These are phyloP conservation scores for Metschnikowia colocasiae DNA, from an alignment of 805 yeast genomes.

Conservation along the genomic window DNA sequence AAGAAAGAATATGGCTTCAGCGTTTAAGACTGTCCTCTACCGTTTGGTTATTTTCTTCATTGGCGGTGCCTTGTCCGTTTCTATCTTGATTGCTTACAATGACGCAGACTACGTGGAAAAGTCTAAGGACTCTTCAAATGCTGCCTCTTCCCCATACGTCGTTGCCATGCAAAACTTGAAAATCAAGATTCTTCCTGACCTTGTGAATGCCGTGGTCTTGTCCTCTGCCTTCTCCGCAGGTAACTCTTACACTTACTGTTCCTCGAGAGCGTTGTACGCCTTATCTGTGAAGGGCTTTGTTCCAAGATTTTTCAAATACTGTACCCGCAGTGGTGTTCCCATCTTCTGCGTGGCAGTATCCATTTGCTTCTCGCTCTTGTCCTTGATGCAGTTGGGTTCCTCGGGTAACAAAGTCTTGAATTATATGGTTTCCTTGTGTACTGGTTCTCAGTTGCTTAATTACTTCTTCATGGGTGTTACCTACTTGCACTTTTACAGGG, in stretches of 20 bases:
- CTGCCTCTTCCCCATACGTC: constrained; percentile 21
- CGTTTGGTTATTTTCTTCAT: constrained; percentile 44
- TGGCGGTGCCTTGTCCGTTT: constrained; percentile 42
- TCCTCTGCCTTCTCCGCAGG: constrained; percentile 22
- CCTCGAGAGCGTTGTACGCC: constrained; percentile 20
- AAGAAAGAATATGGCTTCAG: constrained; percentile 36
- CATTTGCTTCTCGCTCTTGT: constrained; percentile 18
- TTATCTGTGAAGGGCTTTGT: constrained; percentile 19
- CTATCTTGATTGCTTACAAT: constrained; percentile 30
- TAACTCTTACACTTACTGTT: constrained; percentile 21
- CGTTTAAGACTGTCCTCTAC: constrained; percentile 41
- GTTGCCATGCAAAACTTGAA: constrained; percentile 22
- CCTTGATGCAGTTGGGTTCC: constrained; percentile 19
- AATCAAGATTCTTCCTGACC: constrained; percentile 18
- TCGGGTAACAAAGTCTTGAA: constrained; percentile 18
- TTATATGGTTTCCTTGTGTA: constrained; percentile 22
- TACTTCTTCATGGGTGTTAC: constrained; percentile 20
- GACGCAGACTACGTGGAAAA: constrained; percentile 17
- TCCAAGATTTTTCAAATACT: constrained; percentile 16
- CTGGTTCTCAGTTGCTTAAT: constrained; percentile 22
- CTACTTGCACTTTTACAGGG: constrained; percentile 21
- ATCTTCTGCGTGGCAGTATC: constrained; percentile 20
- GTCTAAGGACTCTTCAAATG: constrained; percentile 15
- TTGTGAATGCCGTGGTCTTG: constrained; percentile 19
- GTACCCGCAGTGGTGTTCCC: constrained; percentile 19